phyloP scores from a whole-genome alignment of 1,284 basidiomycete species.

The Tilletiopsis washingtonensis region DNA sequence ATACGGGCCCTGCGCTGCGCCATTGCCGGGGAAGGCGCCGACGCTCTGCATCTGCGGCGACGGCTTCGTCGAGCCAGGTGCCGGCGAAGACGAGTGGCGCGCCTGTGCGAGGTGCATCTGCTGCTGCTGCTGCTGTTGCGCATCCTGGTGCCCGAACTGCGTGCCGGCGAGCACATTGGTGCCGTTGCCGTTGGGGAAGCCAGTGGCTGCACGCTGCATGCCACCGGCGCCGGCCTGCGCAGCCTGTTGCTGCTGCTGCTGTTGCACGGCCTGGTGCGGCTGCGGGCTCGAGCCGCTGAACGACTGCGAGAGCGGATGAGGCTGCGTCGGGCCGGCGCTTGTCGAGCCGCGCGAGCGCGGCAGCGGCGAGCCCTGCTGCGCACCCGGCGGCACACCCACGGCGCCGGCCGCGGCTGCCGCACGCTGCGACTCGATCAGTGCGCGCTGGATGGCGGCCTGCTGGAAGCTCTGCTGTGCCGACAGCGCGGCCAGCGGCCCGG shows the following conservation, averaged over 20 bases:
- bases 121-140: too few species aligned
- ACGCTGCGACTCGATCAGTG: neutral
- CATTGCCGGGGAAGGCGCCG: neutral
- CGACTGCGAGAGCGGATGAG: constrained; percentile 11
- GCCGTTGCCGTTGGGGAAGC: neutral
- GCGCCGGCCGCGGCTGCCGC: neutral
- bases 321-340: neutral
- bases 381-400: neutral
- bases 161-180: neutral
- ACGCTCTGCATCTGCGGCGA: neutral
- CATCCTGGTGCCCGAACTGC: too few species aligned
- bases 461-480: constrained; percentile 23
- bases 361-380: neutral
- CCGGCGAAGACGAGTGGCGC: neutral
- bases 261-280: neutral
- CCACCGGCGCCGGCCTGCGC: too few species aligned
- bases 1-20: neutral
- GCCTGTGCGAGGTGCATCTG: too few species aligned
- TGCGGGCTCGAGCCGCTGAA: constrained; percentile 1
- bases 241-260: too few species aligned
- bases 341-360: neutral
- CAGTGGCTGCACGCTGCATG: neutral
- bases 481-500: constrained; percentile 18
- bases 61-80: neutral
- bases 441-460: constrained; percentile 4